Percentiles rank a stretch among this genome's conserved stretches.
phyloP scores from a whole-genome alignment of 371 early-diverging fungal species.

The Catenaria anguillulae region DNA sequence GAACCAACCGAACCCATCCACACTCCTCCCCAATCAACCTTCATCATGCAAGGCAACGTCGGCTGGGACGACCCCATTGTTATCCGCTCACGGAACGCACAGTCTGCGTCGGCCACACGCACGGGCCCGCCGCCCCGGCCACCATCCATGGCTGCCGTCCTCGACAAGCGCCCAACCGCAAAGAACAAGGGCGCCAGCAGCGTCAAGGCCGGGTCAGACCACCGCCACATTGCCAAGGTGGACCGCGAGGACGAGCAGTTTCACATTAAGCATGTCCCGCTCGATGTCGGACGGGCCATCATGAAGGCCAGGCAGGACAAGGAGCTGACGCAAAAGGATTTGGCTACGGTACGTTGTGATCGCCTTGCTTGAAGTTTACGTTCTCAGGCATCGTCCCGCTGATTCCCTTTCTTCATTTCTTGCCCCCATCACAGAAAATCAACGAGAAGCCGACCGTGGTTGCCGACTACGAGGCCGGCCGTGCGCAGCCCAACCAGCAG shows the following conservation, averaged over 20 bases:
- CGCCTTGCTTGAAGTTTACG: no score
- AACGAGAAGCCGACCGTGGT: slow-evolving; percentile 53
- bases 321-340: slow-evolving; percentile 74
- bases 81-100: neutral
- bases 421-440: no score
- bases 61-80: neutral
- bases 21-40: no score
- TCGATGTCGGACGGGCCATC: slow-evolving; percentile 72
- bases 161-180: neutral
- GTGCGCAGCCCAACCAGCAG: slow-evolving; percentile 82
- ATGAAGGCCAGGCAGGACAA: slow-evolving; percentile 61
- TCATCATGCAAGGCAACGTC: neutral
- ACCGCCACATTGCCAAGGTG: slow-evolving; percentile 68
- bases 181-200: slow-evolving; percentile 15
- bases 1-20: no score
- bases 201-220: slow-evolving; percentile 34
- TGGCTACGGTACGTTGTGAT: no score
- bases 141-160: slow-evolving; percentile 7
- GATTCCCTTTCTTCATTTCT: neutral
- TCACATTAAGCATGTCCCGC: slow-evolving; percentile 36
- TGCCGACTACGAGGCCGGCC: slow-evolving; percentile 37
- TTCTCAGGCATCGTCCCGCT: no score
- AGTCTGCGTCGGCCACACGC: neutral
- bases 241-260: slow-evolving; percentile 74
- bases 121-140: neutral